Percentiles rank a stretch among this genome's conserved stretches.
Conservation (phyloP, 1,139 yeast genomes). For the Ashbya aceris region DNA sequence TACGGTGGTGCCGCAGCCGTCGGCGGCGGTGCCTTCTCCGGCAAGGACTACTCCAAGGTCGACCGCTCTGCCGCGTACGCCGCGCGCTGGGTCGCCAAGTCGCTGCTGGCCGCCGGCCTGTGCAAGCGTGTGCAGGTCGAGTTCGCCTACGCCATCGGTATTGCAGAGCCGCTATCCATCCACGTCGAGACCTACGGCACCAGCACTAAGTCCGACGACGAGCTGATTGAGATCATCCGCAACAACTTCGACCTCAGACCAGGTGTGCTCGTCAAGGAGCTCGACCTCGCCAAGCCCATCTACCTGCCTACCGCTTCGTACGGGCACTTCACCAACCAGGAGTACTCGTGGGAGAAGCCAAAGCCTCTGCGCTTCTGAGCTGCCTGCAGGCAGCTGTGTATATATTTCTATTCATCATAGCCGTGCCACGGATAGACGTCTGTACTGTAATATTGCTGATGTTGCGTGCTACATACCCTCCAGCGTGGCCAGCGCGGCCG, state of each 20-base stretch:
- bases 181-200: constrained; percentile 98
- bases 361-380: constrained; percentile 68
- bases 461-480: constrained; percentile 10
- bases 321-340: constrained; percentile 99
- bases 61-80: constrained; percentile 99
- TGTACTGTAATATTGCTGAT: background rate
- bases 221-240: constrained; percentile 82
- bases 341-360: constrained; percentile 97
- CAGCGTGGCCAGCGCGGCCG: constrained; percentile 47
- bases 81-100: constrained; percentile 99
- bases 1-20: constrained; percentile 99
- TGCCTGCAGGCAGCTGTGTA: constrained; percentile 4
- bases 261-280: constrained; percentile 94
- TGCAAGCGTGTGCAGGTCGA: constrained; percentile 97
- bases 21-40: constrained; percentile 99
- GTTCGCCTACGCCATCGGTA: constrained; percentile 99
- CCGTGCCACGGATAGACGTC: constrained; percentile 3
- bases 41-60: constrained; percentile 99
- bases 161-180: constrained; percentile 97
- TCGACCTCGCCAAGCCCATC: constrained; percentile 97
- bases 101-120: constrained; percentile 86
- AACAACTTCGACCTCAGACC: constrained; percentile 98
- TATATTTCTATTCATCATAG: constrained; percentile 7
- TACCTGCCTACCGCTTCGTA: constrained; percentile 97
- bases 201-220: constrained; percentile 76